Evolutionary conservation across 129 eudicot species (phyloP), one percentile per base, ranked within the genome.

Genomic region (Flaveria sonorensis): DNA sequence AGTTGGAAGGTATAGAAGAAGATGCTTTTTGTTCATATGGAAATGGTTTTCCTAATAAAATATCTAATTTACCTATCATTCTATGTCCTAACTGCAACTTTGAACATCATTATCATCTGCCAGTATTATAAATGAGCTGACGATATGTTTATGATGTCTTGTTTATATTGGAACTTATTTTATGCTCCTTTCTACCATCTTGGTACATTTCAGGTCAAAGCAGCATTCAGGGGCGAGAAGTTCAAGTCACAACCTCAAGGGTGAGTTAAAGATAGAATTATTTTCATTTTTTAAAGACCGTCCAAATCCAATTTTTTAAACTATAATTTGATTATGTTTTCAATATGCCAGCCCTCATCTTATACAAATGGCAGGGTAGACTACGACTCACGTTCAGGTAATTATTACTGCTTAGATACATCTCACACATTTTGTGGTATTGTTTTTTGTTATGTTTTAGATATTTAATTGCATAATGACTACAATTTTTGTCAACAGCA

Each of bases 341-440:
- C 53, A 43, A 76, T 83, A 21, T 77, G 53, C n/a, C 87, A 89
- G 89, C 88, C 88, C 28, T 62, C 85, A 45, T 56, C 85, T 45
- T 83, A 82, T 67, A 70, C 82, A 48, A 88, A 87, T 76, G 93
- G 96, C 77, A 66, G 77, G 76, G 71, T 80, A 61, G 90, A 89
- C 64, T 79, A 55, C 83, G 91, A 82, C 61, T 42, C 71, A 74
- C 83, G 63, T 52, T 85, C 97, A 85, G 97, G 99, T 91, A 78
- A 45, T 30, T 19, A 20, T 72, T 24, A 67, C 28, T 42, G 23
- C 57, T 50, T 52, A 55, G 62, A 39, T 68, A 46, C 14, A 16
- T 16, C 4, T 67, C 10, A 21, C 50, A 19, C 66, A 55, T 47
- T 78, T 43, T 68, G 19, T 77, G 6, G 6, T 39, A 3, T 15